Evolutionary conservation across 2,329 filamentous ascomycete genomes (phyloP), one percentile per base, ranked within the genome.

Genomic region (Fusarium domesticum): DNA sequence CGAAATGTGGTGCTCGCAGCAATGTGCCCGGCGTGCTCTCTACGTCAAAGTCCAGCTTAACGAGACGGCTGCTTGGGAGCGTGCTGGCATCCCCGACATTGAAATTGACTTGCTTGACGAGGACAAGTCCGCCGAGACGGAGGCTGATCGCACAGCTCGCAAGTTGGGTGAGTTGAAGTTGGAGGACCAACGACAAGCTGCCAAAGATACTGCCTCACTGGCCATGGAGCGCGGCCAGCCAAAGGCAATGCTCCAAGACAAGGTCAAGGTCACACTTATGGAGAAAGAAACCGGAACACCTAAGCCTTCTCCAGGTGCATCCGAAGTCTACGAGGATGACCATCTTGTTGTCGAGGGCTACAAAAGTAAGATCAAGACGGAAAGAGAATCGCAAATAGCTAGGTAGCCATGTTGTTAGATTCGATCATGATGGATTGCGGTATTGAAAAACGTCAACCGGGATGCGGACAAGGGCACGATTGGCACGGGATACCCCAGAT

Each of bases 1-100:
- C 14, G 88, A 93, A 69, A 86, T 84, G 67, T 98, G 90, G 89
- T 98, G 93, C 67, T 88, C 84, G 0, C 76, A 84, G 42, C 76
- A 75, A 31, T 98, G 93, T 69, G 87, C 87, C 2, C 80, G 81
- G 53, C 78, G 88, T 37, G 90, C 88, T 3, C 74, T 95, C 54
- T 96, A 90, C 66, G 76, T 97, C 57, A 88, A 90, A 61, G 87
- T 95, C 18, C 93, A 98, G 73, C 78, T 97, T 31, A 85, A 80
- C 53, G 87, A 93, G 62, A 84, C 86, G 50, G 89, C 90, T 0
- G 88, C 87, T 0, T 96, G 91, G 89, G 82, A 93, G 66, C 77
- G 91, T 40, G 78, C 78, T 5, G 81, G 78, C 4, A 76, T 76
- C 20, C 70, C 70, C 2, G 73, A 76, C 16, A 74, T 78, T 32